Conservation (phyloP, 345 rosid genomes). For the Schrenkiella parvula region DNA sequence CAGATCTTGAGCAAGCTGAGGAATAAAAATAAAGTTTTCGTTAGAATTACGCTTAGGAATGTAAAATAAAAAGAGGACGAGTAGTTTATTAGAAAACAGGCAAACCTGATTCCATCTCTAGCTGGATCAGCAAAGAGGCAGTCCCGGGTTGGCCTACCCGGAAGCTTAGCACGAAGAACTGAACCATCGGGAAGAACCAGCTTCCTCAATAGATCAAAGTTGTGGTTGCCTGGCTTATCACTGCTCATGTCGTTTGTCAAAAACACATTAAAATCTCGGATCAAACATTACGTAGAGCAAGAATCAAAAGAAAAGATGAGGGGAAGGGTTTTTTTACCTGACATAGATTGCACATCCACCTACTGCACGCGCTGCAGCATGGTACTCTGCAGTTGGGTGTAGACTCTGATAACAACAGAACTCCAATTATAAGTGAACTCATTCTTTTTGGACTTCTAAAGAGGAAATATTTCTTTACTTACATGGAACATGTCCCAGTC, state of each 20-base stretch:
- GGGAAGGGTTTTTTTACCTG: constrained; percentile 46
- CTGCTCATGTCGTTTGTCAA: constrained; percentile 34
- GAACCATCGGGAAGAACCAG: constrained; percentile 97
- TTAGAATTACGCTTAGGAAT: not conserved
- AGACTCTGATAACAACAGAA: constrained; percentile 58
- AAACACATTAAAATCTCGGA: not conserved
- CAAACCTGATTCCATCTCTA: constrained; percentile 73
- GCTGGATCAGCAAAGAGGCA: constrained; percentile 89
- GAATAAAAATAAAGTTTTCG: not conserved
- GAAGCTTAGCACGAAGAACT: constrained; percentile 76
- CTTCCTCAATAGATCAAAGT: constrained; percentile 74
- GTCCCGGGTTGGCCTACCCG: constrained; percentile 92
- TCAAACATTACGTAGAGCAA: constrained; percentile 1
- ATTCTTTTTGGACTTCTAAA: not conserved
- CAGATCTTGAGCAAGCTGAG: constrained; percentile 81
- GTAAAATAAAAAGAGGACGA: not conserved
- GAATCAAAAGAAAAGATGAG: not conserved
- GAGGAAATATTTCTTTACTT: constrained; percentile 33
- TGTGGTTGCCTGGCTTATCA: constrained; percentile 95
- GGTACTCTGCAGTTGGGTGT: constrained; percentile 96
- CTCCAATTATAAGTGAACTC: not conserved
- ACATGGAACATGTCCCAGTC: constrained; percentile 99
- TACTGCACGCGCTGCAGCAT: constrained; percentile 89
- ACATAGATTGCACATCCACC: constrained; percentile 99
- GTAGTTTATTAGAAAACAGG: not conserved